phyloP scores from a whole-genome alignment of 768 basidiomycete genomes.

The Pleurotus citrinopileatus region DNA sequence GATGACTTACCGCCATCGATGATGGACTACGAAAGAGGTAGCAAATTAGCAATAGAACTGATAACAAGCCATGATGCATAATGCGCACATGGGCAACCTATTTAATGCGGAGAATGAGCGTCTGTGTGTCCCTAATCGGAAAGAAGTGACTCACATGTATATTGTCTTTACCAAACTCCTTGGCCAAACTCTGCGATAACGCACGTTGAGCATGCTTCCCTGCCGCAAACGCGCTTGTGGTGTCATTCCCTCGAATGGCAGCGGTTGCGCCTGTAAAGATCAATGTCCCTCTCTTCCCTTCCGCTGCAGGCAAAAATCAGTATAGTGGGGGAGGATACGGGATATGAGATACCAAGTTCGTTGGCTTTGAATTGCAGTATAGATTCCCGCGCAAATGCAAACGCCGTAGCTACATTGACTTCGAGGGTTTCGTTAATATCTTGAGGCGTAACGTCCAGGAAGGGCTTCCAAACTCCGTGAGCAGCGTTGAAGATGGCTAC shows the following conservation, averaged over 20 bases:
- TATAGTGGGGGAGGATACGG: neutral
- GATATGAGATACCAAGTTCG: slow-evolving; percentile 27
- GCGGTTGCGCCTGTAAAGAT: slow-evolving; percentile 78
- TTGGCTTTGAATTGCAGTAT: slow-evolving; percentile 61
- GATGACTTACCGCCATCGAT: slow-evolving; percentile 57
- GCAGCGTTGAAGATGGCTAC: slow-evolving; percentile 67
- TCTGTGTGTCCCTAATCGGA: neutral
- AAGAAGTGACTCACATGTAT: slow-evolving; percentile 51
- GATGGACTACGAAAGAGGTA: slow-evolving; percentile 41
- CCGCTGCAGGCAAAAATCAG: slow-evolving; percentile 25
- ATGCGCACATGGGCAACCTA: slow-evolving; percentile 65
- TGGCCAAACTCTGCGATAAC: slow-evolving; percentile 67
- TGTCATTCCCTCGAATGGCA: slow-evolving; percentile 55
- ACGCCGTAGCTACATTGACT: slow-evolving; percentile 54
- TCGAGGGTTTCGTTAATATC: slow-evolving; percentile 52
- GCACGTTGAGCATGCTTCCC: slow-evolving; percentile 63
- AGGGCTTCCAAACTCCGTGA: slow-evolving; percentile 58
- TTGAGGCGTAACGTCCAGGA: slow-evolving; percentile 58
- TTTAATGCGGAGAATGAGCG: neutral
- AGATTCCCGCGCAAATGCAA: slow-evolving; percentile 60
- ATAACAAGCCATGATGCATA: neutral
- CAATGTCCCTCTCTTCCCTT: slow-evolving; percentile 60
- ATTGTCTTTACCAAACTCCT: slow-evolving; percentile 72
- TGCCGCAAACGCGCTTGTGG: slow-evolving; percentile 61
- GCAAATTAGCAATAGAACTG: neutral